Evolutionary conservation across 371 early-diverging fungal species (phyloP), one percentile per base, ranked within the genome.

Genomic region (Nematocida displodere): DNA sequence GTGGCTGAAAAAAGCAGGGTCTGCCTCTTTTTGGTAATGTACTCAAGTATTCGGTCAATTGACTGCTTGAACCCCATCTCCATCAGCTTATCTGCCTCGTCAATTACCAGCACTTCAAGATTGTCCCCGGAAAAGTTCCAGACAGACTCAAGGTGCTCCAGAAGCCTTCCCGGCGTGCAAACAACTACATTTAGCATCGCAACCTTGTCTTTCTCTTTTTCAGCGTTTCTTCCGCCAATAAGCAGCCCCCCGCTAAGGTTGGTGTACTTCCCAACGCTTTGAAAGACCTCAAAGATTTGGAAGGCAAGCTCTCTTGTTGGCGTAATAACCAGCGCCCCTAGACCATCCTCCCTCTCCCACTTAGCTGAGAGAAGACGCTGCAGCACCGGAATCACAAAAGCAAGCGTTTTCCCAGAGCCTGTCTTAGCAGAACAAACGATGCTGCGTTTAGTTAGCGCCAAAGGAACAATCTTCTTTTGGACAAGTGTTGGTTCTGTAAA

Each of bases 321-420:
- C 22, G 92, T 87, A 33, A 99, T 89, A 67, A 99, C 87, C 56
- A 98, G 15, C 2, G 79, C 79, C n/a, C 76, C 64, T 0, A 80
- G 63, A 40, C 75, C 91, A 2, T 85, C 83, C 1, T 44, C 48
- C 15, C 66, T 49, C 15, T 1, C 20, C 75, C 75, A 71, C 34
- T 47, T 71, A 7, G 22, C 22, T 7, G 13, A 20, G 31, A 71
- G 37, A 15, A 94, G 87, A 83, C 94, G 92, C 84, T 97, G 93
- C 40, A 97, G 87, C 13, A 92, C 89, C 11, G 94, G 91, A 50
- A 95, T 86, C 2, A 95, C 93, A 83, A 95, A 97, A 40, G 94
- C 95, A 20, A 94, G 94, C 1, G 97, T 97, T 85, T 97, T 97
- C 78, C 97, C 97, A 91, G 95, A 91, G 83, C 97, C 97, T 76